Percentiles rank a stretch among this genome's conserved stretches.
phyloP scores from a whole-genome alignment of 1,284 basidiomycete species.

The Sanghuangporus sanghuang region DNA sequence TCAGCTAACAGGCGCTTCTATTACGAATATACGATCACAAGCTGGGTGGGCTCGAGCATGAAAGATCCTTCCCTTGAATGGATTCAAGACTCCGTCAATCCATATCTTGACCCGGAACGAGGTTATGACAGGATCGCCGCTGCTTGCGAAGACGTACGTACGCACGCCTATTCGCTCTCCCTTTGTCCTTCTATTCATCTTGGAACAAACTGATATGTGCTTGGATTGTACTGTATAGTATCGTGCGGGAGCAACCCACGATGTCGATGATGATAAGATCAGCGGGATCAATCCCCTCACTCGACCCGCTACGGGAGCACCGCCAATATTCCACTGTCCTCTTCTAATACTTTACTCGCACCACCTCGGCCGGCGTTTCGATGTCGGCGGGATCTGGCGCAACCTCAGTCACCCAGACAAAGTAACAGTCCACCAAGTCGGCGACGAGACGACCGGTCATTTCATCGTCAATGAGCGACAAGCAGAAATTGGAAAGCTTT shows the following conservation, averaged over 20 bases:
- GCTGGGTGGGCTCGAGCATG: slow-evolving; percentile 21
- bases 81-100: slow-evolving; percentile 22
- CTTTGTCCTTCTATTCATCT: background rate
- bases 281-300: slow-evolving; percentile 19
- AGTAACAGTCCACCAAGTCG: slow-evolving; percentile 19
- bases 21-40: slow-evolving; percentile 19
- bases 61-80: slow-evolving; percentile 16
- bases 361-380: slow-evolving; percentile 22
- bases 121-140: slow-evolving; percentile 20
- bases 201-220: background rate
- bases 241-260: slow-evolving; percentile 23
- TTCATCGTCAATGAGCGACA: slow-evolving; percentile 24
- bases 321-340: slow-evolving; percentile 10
- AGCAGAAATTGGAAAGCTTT: slow-evolving; percentile 18
- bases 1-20: slow-evolving; percentile 21
- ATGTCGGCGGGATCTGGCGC: slow-evolving; percentile 24
- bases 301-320: background rate
- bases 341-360: slow-evolving; percentile 22
- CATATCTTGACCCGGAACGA: slow-evolving; percentile 19
- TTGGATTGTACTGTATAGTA: slow-evolving; percentile 19
- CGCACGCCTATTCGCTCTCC: slow-evolving; percentile 5
- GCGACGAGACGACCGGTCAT: slow-evolving; percentile 24
- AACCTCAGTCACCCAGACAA: slow-evolving; percentile 17
- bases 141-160: slow-evolving; percentile 24
- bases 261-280: slow-evolving; percentile 19